A percentile compares a stretch with the other conserved stretches of the same genome.
phyloP scores from a whole-genome alignment of 2,329 filamentous ascomycete genomes.

The Torrubiella hemipterigena region DNA sequence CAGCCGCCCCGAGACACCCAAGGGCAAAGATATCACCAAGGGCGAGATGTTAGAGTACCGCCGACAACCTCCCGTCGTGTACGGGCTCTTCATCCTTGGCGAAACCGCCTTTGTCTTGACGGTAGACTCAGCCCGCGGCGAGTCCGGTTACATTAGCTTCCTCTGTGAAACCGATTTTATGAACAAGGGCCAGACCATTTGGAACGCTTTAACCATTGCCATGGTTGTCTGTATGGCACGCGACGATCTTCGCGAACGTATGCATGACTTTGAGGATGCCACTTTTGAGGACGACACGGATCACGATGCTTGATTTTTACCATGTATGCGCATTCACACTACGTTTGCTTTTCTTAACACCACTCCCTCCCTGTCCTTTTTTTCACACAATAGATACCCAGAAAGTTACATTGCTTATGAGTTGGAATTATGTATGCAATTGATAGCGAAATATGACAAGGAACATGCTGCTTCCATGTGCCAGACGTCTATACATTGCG shows the following conservation, averaged over 20 bases:
- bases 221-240: conserved; percentile 26
- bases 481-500: too few relatives aligned
- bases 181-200: conserved; percentile 26
- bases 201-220: conserved; percentile 31
- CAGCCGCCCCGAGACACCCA: conserved; percentile 8
- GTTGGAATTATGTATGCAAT: too few relatives aligned
- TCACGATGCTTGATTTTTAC: conserved; percentile 22
- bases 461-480: too few relatives aligned
- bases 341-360: too few relatives aligned
- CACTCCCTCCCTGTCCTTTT: too few relatives aligned
- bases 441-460: too few relatives aligned
- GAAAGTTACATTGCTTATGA: too few relatives aligned
- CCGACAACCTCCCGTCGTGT: conserved; percentile 25
- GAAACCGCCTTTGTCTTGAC: conserved; percentile 26
- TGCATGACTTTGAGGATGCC: conserved; percentile 21
- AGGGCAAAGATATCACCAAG: neutral
- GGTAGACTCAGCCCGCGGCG: conserved; percentile 23
- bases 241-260: conserved; percentile 22
- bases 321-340: too few relatives aligned
- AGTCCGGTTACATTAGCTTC: conserved; percentile 25
- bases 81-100: conserved; percentile 29
- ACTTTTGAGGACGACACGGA: conserved; percentile 20
- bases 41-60: conserved; percentile 15
- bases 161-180: conserved; percentile 28
- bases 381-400: too few relatives aligned